Evolutionary conservation across 169 alveolate genomes (phyloP).

Genomic region (Plasmodium ovale): DNA sequence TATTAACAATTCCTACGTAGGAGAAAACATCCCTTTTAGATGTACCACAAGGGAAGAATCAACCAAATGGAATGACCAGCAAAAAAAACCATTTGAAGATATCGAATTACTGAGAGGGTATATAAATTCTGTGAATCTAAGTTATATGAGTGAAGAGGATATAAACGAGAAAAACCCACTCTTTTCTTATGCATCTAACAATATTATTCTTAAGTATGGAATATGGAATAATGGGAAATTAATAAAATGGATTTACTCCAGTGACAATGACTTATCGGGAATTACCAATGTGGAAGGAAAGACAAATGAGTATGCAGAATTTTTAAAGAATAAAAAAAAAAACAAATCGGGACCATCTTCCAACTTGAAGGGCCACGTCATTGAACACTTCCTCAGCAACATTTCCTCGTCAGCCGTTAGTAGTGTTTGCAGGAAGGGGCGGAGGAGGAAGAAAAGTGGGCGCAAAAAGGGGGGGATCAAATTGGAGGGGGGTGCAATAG

Average conservation of each 20-base stretch:
- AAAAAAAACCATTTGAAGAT: constrained; percentile 29
- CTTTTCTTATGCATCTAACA: constrained; percentile 37
- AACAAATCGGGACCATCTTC: background rate
- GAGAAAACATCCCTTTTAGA: background rate
- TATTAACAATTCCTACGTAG: background rate
- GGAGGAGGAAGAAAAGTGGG: background rate
- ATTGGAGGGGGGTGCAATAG: background rate
- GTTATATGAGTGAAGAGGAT: constrained; percentile 33
- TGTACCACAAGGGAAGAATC: background rate
- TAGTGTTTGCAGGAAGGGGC: background rate
- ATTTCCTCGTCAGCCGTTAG: constrained; percentile 19
- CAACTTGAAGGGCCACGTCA: constrained; percentile 1
- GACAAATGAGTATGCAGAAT: background rate
- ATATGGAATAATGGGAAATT: constrained; percentile 69
- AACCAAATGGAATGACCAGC: background rate
- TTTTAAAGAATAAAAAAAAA: background rate
- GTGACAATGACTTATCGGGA: background rate
- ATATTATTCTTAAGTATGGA: constrained; percentile 54
- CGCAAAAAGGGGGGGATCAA: background rate
- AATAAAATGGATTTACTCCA: constrained; percentile 46
- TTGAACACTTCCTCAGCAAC: constrained; percentile 10
- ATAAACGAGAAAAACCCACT: constrained; percentile 25
- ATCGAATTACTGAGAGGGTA: constrained; percentile 18
- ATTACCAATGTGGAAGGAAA: background rate
- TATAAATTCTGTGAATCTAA: constrained; percentile 44